phyloP scores from a whole-genome alignment of 2,329 filamentous ascomycete species.

The Aspergillus spinulosporus region DNA sequence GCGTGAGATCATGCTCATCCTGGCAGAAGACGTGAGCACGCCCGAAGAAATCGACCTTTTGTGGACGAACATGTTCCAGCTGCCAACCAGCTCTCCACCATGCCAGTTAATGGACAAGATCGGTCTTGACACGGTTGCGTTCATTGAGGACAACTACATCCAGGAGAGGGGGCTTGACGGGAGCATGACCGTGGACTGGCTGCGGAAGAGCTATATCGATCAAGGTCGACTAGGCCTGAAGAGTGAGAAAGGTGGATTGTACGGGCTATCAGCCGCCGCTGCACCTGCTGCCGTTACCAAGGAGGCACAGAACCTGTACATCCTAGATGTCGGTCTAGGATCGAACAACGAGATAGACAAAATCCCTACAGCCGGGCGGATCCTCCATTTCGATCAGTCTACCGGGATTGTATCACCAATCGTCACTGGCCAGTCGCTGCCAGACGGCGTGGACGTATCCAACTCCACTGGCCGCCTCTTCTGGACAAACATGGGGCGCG shows the following conservation, averaged over 20 bases:
- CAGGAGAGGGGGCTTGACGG: conserved; percentile 46
- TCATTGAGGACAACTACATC: conserved; percentile 57
- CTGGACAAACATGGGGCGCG: conserved; percentile 54
- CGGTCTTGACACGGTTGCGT: conserved; percentile 54
- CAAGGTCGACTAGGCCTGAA: conserved; percentile 49
- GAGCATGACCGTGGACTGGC: conserved; percentile 45
- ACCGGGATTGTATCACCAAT: conserved; percentile 21
- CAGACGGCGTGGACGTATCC: conserved; percentile 51
- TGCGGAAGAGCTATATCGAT: conserved; percentile 49
- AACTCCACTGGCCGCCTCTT: conserved; percentile 41
- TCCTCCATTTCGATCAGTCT: conserved; percentile 18
- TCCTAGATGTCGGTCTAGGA: conserved; percentile 29
- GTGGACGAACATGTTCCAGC: conserved; percentile 39
- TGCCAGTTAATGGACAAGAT: conserved; percentile 50
- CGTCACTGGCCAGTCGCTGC: conserved; percentile 29
- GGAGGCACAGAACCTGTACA: conserved; percentile 14
- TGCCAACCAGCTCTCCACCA: conserved; percentile 29
- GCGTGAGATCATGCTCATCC: conserved; percentile 48
- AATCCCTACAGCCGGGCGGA: conserved; percentile 16
- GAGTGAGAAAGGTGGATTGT: conserved; percentile 42
- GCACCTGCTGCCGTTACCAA: background rate
- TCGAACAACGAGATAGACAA: conserved; percentile 18
- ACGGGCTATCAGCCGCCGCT: conserved; percentile 23
- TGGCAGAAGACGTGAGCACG: conserved; percentile 51
- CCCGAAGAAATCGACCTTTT: conserved; percentile 52